A percentile compares a stretch with the other conserved stretches of the same genome.
Evolutionary conservation across 2,329 filamentous ascomycete species (phyloP).

Genomic region (Colletotrichum abscissum): DNA sequence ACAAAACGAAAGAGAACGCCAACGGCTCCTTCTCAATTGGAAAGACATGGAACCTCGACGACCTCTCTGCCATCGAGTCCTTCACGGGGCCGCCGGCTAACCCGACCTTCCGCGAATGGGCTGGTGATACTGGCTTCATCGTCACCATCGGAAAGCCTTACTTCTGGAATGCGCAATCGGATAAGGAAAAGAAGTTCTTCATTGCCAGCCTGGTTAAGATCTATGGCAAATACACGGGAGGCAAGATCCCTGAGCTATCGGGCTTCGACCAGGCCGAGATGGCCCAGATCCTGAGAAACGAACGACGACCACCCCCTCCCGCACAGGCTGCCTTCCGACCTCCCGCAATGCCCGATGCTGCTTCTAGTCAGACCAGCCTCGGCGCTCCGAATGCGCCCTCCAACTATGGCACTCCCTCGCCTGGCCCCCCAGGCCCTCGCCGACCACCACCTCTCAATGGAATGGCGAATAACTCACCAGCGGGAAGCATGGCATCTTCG

Average conservation of each 20-base stretch:
- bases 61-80: constrained; percentile 83
- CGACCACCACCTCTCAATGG: constrained; percentile 30
- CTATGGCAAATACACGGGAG: constrained; percentile 94
- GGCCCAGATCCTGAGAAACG: constrained; percentile 76
- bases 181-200: constrained; percentile 99
- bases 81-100: constrained; percentile 73
- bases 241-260: constrained; percentile 79
- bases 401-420: constrained; percentile 48
- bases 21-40: constrained; percentile 97
- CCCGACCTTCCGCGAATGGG: constrained; percentile 77
- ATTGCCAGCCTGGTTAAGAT: constrained; percentile 97
- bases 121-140: constrained; percentile 83
- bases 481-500: constrained; percentile 63
- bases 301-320: constrained; percentile 51
- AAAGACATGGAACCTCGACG: constrained; percentile 97
- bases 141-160: constrained; percentile 94
- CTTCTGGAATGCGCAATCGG: constrained; percentile 93
- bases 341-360: constrained; percentile 27
- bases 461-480: constrained; percentile 52
- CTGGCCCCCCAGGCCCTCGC: constrained; percentile 36
- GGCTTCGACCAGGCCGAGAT: constrained; percentile 87
- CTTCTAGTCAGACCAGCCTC: constrained; percentile 37
- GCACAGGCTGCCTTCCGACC: constrained; percentile 23
- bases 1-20: constrained; percentile 95
- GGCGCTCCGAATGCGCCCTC: constrained; percentile 36